phyloP scores from a whole-genome alignment of 106 monocot genomes.

The Acanthochlamys bracteata region DNA sequence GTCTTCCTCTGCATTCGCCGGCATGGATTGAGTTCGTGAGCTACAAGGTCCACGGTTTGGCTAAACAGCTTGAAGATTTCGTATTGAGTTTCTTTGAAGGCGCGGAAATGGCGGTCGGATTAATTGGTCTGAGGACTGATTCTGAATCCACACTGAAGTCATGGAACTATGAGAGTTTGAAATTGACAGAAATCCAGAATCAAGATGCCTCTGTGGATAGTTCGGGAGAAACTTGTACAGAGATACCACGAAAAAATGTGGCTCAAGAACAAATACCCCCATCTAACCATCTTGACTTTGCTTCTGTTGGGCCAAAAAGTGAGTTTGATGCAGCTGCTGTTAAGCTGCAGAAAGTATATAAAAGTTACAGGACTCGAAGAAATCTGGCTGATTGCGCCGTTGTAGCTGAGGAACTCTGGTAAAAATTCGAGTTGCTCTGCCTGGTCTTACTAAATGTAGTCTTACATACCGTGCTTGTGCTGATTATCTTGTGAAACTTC shows the following conservation, averaged over 20 bases:
- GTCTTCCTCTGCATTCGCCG: constrained; percentile 1
- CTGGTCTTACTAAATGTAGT: background rate
- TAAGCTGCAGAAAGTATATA: constrained; percentile 83
- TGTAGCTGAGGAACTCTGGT: constrained; percentile 81
- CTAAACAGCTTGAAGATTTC: constrained; percentile 1
- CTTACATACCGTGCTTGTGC: background rate
- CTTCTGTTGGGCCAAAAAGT: constrained; percentile 20
- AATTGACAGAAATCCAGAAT: background rate
- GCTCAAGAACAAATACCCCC: background rate
- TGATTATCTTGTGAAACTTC: background rate
- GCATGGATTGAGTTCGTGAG: background rate
- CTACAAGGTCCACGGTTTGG: background rate
- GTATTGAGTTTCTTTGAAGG: background rate
- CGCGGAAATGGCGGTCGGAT: background rate
- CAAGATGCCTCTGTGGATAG: background rate
- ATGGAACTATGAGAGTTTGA: background rate
- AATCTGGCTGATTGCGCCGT: constrained; percentile 90
- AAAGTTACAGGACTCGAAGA: constrained; percentile 79
- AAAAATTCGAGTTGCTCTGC: background rate
- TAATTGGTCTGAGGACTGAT: constrained; percentile 2
- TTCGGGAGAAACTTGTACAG: background rate
- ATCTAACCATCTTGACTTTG: background rate
- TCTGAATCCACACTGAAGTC: constrained; percentile 2
- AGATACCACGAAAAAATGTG: background rate
- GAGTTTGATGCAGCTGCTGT: constrained; percentile 69